These are phyloP conservation scores for Microcos paniculata DNA, from an alignment of 345 rosid species.

Conservation along the genomic window DNA sequence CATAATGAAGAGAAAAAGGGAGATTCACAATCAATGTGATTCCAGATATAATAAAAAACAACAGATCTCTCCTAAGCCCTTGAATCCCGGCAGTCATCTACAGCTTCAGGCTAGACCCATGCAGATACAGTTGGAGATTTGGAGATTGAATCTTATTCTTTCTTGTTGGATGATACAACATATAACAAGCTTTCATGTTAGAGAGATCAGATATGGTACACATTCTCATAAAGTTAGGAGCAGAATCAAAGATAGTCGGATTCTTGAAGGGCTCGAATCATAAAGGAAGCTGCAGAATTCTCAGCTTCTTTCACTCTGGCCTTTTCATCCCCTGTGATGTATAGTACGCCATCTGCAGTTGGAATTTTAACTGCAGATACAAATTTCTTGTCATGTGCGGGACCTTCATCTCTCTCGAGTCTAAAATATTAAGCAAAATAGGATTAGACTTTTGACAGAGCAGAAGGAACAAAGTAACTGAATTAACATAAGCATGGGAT, in stretches of 20 bases:
- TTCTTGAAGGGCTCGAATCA: conserved; percentile 48
- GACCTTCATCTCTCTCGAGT: conserved; percentile 57
- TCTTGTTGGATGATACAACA: background rate
- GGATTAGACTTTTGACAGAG: background rate
- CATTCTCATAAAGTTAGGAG: background rate
- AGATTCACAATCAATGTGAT: background rate
- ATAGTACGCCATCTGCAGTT: conserved; percentile 30
- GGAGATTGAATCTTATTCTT: background rate
- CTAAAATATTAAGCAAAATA: conserved; percentile 36
- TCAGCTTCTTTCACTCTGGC: conserved; percentile 58
- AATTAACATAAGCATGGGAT: background rate
- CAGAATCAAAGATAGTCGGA: conserved; percentile 28
- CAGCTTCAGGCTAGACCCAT: background rate
- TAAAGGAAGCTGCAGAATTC: conserved; percentile 62
- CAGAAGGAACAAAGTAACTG: background rate
- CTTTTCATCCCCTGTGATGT: conserved; percentile 49
- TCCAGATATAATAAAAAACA: background rate
- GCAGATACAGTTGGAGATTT: background rate
- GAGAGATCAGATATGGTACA: background rate
- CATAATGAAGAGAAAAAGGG: background rate
- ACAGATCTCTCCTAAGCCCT: background rate
- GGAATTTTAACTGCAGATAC: conserved; percentile 51
- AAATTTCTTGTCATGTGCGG: conserved; percentile 43
- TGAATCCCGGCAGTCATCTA: background rate
- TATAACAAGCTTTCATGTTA: background rate